Evolutionary conservation across 169 alveolate genomes (phyloP), one percentile per base, ranked within the genome.

Genomic region (Cryptosporidium sp.): DNA sequence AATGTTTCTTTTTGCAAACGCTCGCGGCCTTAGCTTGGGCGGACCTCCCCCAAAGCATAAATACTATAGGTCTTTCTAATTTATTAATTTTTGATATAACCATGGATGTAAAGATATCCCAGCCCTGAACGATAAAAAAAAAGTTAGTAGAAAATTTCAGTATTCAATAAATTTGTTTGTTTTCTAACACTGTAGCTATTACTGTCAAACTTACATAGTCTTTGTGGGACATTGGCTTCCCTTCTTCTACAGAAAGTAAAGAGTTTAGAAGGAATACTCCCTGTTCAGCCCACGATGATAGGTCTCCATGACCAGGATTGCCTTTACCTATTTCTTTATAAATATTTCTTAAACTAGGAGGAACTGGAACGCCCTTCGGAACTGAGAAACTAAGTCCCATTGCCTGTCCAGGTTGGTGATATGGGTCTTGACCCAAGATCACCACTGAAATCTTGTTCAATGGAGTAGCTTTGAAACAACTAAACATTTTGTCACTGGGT

Each of bases 371-470:
- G 5, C 97, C 98, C 35, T 94, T 91, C 21, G 99, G 99, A 8
- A 99, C 99, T 16, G 99, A 97, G 92, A 98, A 98, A 89, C 99
- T 94, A 51, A 99, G 93, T 48, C 89, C 97, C 98, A 96, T 96
- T n/a, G 99, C 99, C 89, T 98, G 99, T 10, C 96, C 96, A 18
- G 96, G 97, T 62, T 97, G 98, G 75, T 97, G 99, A 85, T 98
- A 98, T 0, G 99, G 99, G 85, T 98, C 99, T 92, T 99, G 98
- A 0, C 99, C 99, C 16, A 99, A 98, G 35, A 98, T 96, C 26
- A 99, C 99, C 33, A 97, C 99, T 29, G 73, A 69, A 16, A 87
- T 71, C 26, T 84, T 45, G 67, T 69, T 61, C 68, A 80, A 92
- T 85, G 98, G 98, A 12, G 97, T 96, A 39, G 86, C 70, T 33